phyloP scores from a whole-genome alignment of 2,329 filamentous ascomycete genomes.

The Xylaria sp. region DNA sequence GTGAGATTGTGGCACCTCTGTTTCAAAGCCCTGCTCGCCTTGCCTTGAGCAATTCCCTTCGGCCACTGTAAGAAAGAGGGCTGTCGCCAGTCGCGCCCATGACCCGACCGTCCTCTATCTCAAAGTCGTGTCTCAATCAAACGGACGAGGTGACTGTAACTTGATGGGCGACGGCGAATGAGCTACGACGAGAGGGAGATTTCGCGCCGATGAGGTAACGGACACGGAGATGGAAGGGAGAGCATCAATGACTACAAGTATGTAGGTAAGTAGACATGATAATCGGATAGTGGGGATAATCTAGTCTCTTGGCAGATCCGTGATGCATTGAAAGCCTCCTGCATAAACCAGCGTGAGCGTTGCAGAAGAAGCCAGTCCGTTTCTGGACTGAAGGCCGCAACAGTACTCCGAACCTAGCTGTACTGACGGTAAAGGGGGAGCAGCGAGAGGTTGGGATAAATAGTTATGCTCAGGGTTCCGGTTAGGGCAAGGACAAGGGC shows the following conservation, averaged over 20 bases:
- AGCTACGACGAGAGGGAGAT: too few species aligned
- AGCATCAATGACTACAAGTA: conserved; percentile 36
- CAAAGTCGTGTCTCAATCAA: conserved; percentile 24
- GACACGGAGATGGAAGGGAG: conserved; percentile 42
- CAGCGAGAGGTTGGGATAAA: conserved; percentile 17
- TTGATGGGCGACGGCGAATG: conserved; percentile 16
- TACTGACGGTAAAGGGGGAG: neutral
- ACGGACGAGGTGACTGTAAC: neutral
- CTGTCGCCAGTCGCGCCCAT: conserved; percentile 40
- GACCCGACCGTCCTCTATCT: conserved; percentile 17
- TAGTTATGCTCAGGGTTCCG: neutral
- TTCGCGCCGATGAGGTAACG: conserved; percentile 4
- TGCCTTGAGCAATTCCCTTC: conserved; percentile 39
- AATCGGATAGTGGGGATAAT: conserved; percentile 23
- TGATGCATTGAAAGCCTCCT: conserved; percentile 36
- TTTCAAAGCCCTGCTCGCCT: conserved; percentile 30
- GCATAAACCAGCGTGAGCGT: conserved; percentile 40
- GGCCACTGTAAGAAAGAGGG: conserved; percentile 30
- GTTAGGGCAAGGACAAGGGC: conserved; percentile 1
- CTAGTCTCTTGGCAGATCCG: conserved; percentile 47
- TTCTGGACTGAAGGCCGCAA: conserved; percentile 20
- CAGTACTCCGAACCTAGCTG: neutral
- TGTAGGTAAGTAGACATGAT: conserved; percentile 18
- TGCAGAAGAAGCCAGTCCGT: conserved; percentile 30
- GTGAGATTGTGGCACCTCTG: conserved; percentile 14